phyloP scores from a whole-genome alignment of 2,329 filamentous ascomycete genomes.

The Biscogniauxia marginata region DNA sequence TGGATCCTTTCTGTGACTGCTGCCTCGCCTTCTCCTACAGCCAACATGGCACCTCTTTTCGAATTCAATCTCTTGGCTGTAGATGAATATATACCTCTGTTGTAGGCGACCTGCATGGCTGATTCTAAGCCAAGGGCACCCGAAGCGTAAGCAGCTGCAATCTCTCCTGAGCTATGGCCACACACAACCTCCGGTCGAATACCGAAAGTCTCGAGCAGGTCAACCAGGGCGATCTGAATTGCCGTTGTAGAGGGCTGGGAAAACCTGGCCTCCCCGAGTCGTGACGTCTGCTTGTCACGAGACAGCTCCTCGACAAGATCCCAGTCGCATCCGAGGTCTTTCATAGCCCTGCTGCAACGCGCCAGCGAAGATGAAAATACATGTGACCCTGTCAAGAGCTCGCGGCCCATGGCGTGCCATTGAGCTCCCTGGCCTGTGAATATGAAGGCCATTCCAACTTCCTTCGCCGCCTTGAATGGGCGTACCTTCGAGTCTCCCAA shows the following conservation, averaged over 20 bases:
- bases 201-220: slow-evolving; percentile 25
- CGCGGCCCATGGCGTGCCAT: slow-evolving; percentile 37
- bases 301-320: slow-evolving; percentile 32
- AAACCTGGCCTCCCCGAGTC: slow-evolving; percentile 34
- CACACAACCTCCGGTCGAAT: slow-evolving; percentile 26
- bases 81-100: neutral
- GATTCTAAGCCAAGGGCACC: slow-evolving; percentile 22
- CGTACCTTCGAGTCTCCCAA: neutral
- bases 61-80: slow-evolving; percentile 1
- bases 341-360: slow-evolving; percentile 28
- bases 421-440: slow-evolving; percentile 14
- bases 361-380: slow-evolving; percentile 32
- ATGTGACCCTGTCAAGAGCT: slow-evolving; percentile 29
- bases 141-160: slow-evolving; percentile 32
- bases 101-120: slow-evolving; percentile 18
- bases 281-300: slow-evolving; percentile 23
- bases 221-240: slow-evolving; percentile 31
- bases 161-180: slow-evolving; percentile 38
- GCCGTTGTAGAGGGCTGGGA: slow-evolving; percentile 32
- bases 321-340: slow-evolving; percentile 27
- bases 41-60: neutral
- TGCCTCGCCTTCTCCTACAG: neutral
- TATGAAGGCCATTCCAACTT: slow-evolving; percentile 4
- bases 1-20: too few relatives aligned
- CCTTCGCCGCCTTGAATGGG: neutral